phyloP scores from a whole-genome alignment of 164 flowering plant genomes.

The Aristolochia californica region DNA sequence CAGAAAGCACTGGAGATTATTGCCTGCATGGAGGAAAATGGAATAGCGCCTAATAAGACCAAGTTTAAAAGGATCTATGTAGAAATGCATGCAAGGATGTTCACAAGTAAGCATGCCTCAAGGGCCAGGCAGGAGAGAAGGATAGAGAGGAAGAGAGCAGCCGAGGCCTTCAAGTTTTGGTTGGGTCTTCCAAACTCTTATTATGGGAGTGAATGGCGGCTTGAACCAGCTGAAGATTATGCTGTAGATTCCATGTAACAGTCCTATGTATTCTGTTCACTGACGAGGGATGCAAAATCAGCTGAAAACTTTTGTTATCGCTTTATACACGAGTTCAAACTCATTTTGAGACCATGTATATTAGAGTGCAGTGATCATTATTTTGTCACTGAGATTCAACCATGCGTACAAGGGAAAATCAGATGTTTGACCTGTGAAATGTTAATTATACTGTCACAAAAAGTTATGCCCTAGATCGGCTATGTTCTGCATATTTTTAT shows the following conservation, averaged over 20 bases:
- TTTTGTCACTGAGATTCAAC: too few species aligned
- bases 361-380: too few species aligned
- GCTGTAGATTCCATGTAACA: slow-evolving; percentile 6
- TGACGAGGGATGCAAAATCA: too few species aligned
- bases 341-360: too few species aligned
- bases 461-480: too few species aligned
- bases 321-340: too few species aligned
- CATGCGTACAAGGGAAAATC: too few species aligned
- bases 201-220: slow-evolving; percentile 85
- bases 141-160: slow-evolving; percentile 75
- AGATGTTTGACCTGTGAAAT: too few species aligned
- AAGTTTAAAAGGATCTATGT: slow-evolving; percentile 77
- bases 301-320: too few species aligned
- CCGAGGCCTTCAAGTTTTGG: slow-evolving; percentile 98
- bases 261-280: too few species aligned
- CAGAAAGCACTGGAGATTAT: slow-evolving; percentile 85
- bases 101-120: slow-evolving; percentile 98
- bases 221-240: slow-evolving; percentile 32
- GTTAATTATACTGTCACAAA: too few species aligned
- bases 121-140: slow-evolving; percentile 79
- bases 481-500: too few species aligned
- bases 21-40: slow-evolving; percentile 94
- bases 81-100: slow-evolving; percentile 98
- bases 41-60: slow-evolving; percentile 80
- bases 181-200: slow-evolving; percentile 88